Base-by-base conservation (phyloP, 352 stramenopile species). In the Phytopythium cucurbitacearum region DNA sequence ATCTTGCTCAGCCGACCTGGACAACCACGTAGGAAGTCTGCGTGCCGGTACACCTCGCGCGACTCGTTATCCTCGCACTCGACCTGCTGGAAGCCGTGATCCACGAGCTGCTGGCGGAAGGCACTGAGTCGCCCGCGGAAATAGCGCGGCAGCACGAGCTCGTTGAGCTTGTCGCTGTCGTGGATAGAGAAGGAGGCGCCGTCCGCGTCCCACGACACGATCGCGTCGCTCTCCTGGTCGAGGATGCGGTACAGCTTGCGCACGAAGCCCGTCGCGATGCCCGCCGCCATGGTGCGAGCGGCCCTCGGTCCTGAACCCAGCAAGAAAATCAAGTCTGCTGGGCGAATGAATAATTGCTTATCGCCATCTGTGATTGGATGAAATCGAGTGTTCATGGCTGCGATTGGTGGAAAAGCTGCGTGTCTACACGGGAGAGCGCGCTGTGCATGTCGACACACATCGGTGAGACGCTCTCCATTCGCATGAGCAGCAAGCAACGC, bases 241-340 rank as follows among this genome's bases (percentile, higher is more conserved):
- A 91, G 59, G 62, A 91, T 88, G 59, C 74, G 75, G 66, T 91
- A 91, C 16, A 91, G 76, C 61, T 91, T 91, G 54, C 80, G 71
- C 61, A 91, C 76, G 52, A 91, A 91, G 56, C 78, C 80, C 51
- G 75, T 86, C 7, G 78, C 71, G 66, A 91, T 91, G 52, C 70
- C 77, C 40, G 65, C 62, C 43, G 65, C 65, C 61, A 73, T 73
- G 9, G 2, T 28, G 21, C 21, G 21, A 28, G 21, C 21, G 21
- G 21, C 21, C 21, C 21, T 28, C 21, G 21, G 21, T 28, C 21
- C 47, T 53, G 16, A 12, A 9, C 41, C 21, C 0, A 48, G 16
- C n/a, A 32, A 4, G n/a, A 36, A n/a, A 48, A 36, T 48, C 15
- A 28, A 28, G 21, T 28, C 21, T 28, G 21, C 21, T 28, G 21